These are phyloP conservation scores for Blastomyces gilchristii DNA, from an alignment of 2,329 filamentous ascomycete genomes.

Conservation along the genomic window DNA sequence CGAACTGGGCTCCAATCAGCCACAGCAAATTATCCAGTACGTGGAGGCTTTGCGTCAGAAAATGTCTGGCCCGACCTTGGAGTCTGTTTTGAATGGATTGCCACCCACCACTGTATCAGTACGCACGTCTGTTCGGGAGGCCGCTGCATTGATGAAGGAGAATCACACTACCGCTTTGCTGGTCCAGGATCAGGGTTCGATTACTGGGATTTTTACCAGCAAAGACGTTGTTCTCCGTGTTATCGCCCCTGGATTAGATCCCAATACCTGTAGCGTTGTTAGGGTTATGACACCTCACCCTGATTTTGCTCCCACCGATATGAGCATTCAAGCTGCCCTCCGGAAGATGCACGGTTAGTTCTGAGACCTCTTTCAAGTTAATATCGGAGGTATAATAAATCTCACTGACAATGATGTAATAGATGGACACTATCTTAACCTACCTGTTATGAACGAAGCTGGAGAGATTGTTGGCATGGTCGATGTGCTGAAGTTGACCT, in stretches of 20 bases:
- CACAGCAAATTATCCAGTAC: slow-evolving; percentile 97
- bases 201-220: slow-evolving; percentile 98
- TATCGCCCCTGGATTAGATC: slow-evolving; percentile 91
- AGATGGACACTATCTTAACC: slow-evolving; percentile 97
- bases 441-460: slow-evolving; percentile 94
- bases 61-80: slow-evolving; percentile 95
- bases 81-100: slow-evolving; percentile 83
- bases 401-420: slow-evolving; percentile 14
- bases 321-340: slow-evolving; percentile 96
- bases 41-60: slow-evolving; percentile 90
- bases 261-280: slow-evolving; percentile 89
- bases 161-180: slow-evolving; percentile 95
- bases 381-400: slow-evolving; percentile 6
- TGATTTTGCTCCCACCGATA: slow-evolving; percentile 96
- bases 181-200: slow-evolving; percentile 91
- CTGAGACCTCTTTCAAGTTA: background rate
- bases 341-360: slow-evolving; percentile 95
- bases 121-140: slow-evolving; percentile 90
- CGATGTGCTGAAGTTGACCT: slow-evolving; percentile 94
- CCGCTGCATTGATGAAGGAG: slow-evolving; percentile 93
- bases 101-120: slow-evolving; percentile 93
- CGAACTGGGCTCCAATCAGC: slow-evolving; percentile 87
- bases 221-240: slow-evolving; percentile 98
- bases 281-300: slow-evolving; percentile 98
- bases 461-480: slow-evolving; percentile 99